A percentile compares a stretch with the other conserved stretches of the same genome.
Conservation (phyloP, 139 green algal genomes). For the Choricystis sp. region DNA sequence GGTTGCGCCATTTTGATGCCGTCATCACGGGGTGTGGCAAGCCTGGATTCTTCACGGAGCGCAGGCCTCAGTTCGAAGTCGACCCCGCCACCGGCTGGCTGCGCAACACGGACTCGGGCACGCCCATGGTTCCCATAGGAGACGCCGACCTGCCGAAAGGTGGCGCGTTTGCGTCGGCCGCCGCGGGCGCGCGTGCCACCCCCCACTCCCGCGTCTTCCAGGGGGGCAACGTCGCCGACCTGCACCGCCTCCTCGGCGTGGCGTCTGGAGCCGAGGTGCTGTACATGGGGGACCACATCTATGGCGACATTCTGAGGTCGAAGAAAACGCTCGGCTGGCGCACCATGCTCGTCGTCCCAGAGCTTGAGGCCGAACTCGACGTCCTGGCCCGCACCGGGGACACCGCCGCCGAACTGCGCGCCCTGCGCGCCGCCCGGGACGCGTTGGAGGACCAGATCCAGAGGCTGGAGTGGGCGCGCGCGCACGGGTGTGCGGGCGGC, state of each 20-base stretch:
- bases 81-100: slow-evolving; percentile 36
- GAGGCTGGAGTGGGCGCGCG: slow-evolving; percentile 48
- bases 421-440: slow-evolving; percentile 48
- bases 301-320: slow-evolving; percentile 53
- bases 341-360: slow-evolving; percentile 93
- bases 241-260: slow-evolving; percentile 80
- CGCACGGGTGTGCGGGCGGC: too few relatives aligned
- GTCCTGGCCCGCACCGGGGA: slow-evolving; percentile 17
- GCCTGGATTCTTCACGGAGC: slow-evolving; percentile 54
- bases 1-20: slow-evolving; percentile 85
- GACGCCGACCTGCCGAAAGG: slow-evolving; percentile 41
- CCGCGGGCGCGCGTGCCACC: neutral
- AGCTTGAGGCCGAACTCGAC: slow-evolving; percentile 72
- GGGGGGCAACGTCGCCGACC: slow-evolving; percentile 58
- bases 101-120: slow-evolving; percentile 74
- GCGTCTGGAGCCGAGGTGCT: slow-evolving; percentile 31
- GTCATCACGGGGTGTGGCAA: slow-evolving; percentile 69
- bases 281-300: slow-evolving; percentile 78
- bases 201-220: slow-evolving; percentile 43
- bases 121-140: slow-evolving; percentile 68
- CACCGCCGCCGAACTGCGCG: slow-evolving; percentile 33
- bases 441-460: slow-evolving; percentile 70
- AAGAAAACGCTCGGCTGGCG: slow-evolving; percentile 83
- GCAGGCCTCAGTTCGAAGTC: slow-evolving; percentile 49
- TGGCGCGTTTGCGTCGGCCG: slow-evolving; percentile 2